Conservation (phyloP, 768 basidiomycete species). For the Ramaria rubella region DNA sequence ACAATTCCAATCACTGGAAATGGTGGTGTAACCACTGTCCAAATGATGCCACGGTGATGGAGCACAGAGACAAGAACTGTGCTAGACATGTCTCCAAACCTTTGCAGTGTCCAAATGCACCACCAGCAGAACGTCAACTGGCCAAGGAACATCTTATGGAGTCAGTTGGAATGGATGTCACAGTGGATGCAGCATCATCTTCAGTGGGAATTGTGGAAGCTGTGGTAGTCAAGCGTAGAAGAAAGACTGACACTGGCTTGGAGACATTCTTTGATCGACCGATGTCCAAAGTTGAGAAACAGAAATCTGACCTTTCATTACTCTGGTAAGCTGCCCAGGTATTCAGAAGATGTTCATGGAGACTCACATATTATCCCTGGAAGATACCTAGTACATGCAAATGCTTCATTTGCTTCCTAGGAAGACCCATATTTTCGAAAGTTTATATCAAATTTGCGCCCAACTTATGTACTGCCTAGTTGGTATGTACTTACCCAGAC, state of each 20-base stretch:
- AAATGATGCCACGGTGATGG: neutral
- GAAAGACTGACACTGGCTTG: neutral
- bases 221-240: neutral
- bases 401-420: no score
- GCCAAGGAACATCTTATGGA: neutral
- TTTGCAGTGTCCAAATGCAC: neutral
- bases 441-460: slow-evolving; percentile 21
- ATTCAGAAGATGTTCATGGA: no score
- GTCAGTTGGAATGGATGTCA: neutral
- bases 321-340: neutral
- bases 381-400: no score
- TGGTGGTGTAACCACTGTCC: neutral
- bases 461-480: slow-evolving; percentile 20
- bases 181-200: neutral
- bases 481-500: slow-evolving; percentile 22
- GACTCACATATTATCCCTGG: no score
- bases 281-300: neutral
- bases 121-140: neutral
- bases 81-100: neutral
- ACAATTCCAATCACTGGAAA: neutral
- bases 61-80: neutral
- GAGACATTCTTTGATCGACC: neutral
- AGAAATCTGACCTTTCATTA: neutral
- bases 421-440: slow-evolving; percentile 19
- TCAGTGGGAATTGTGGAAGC: neutral